Conservation (phyloP, 192 early-diverging fungal species). For the Backusella sp. region DNA sequence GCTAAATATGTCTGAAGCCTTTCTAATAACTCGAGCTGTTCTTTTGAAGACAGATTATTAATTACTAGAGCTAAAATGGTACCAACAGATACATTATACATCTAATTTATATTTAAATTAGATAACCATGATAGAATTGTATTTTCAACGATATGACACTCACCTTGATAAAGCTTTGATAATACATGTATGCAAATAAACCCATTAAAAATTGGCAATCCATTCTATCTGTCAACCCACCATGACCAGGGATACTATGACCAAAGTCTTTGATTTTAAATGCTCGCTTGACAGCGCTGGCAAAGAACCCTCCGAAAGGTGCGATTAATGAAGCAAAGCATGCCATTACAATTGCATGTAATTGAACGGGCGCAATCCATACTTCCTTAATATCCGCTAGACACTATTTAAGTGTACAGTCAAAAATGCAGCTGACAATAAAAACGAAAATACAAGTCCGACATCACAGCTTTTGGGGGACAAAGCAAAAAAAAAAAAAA, state of each 20-base stretch:
- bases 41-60: slow-evolving; percentile 26
- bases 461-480: background rate
- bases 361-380: slow-evolving; percentile 78
- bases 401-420: slow-evolving; percentile 4
- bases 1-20: slow-evolving; percentile 31
- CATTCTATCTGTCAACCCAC: slow-evolving; percentile 96
- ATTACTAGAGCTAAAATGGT: slow-evolving; percentile 27
- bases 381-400: slow-evolving; percentile 50
- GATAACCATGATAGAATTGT: background rate
- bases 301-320: slow-evolving; percentile 98
- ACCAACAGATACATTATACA: slow-evolving; percentile 36
- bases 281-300: slow-evolving; percentile 92
- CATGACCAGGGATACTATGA: slow-evolving; percentile 96
- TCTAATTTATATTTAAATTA: slow-evolving; percentile 17
- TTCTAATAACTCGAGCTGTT: slow-evolving; percentile 31
- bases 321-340: slow-evolving; percentile 93
- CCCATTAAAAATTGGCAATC: slow-evolving; percentile 99
- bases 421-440: background rate
- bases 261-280: slow-evolving; percentile 98
- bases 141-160: background rate
- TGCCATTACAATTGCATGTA: slow-evolving; percentile 86
- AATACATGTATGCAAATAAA: slow-evolving; percentile 89
- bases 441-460: background rate
- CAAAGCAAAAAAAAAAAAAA: too few species aligned
- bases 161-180: slow-evolving; percentile 82